Conservation (phyloP, 2,329 filamentous ascomycete genomes). For the Cucurbitaria berberidis region DNA sequence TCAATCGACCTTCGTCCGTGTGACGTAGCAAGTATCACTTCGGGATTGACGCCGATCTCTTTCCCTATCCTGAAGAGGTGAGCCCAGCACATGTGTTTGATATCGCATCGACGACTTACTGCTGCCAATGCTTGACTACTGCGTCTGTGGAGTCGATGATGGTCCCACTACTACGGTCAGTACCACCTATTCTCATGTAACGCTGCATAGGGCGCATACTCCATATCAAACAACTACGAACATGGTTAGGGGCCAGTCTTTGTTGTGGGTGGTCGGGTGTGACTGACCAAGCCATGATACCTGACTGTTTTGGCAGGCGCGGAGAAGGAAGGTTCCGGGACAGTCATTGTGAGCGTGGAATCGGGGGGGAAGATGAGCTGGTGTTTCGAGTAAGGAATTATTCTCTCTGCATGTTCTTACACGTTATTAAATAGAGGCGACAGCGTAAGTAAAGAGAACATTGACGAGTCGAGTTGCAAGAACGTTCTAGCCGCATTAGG, state of each 20-base stretch:
- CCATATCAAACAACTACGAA: slow-evolving; percentile 45
- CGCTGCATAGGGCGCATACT: slow-evolving; percentile 19
- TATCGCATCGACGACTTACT: slow-evolving; percentile 54
- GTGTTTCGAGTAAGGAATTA: background rate
- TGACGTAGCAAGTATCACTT: slow-evolving; percentile 84
- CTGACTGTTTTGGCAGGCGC: slow-evolving; percentile 49
- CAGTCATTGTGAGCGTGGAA: slow-evolving; percentile 35
- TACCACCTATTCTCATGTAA: background rate
- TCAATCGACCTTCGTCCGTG: slow-evolving; percentile 93
- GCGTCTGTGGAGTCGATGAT: slow-evolving; percentile 82
- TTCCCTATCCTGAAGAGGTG: slow-evolving; percentile 67
- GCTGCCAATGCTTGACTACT: slow-evolving; percentile 78
- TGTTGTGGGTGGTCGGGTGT: background rate
- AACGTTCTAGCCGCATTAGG: slow-evolving; percentile 16
- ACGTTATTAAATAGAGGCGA: background rate
- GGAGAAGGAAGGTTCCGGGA: slow-evolving; percentile 48
- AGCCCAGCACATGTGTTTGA: slow-evolving; percentile 6
- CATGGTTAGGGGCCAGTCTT: slow-evolving; percentile 14
- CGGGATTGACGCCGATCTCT: slow-evolving; percentile 84
- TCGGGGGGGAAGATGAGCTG: background rate
- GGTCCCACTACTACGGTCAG: slow-evolving; percentile 63
- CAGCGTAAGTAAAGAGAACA: background rate
- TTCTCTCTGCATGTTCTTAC: background rate
- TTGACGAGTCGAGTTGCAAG: too few species aligned
- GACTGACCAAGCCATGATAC: slow-evolving; percentile 53